A percentile compares a stretch with the other conserved stretches of the same genome.
phyloP scores from a whole-genome alignment of 805 yeast genomes.

The Metschnikowia colocasiae region DNA sequence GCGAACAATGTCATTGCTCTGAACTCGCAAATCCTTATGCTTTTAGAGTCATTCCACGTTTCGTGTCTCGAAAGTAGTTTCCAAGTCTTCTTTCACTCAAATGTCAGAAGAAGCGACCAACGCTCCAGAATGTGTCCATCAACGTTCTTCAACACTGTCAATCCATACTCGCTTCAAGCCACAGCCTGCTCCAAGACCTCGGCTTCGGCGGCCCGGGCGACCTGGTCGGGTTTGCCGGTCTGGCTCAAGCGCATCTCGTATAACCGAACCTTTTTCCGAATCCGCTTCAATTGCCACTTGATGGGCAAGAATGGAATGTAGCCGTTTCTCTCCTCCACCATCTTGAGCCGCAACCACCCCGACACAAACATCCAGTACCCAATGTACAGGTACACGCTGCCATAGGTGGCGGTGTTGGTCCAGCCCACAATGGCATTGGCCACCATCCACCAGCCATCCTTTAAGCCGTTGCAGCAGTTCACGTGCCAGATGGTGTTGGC shows the following conservation, averaged over 20 bases:
- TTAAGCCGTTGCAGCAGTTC: conserved; percentile 43
- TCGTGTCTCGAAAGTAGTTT: too few relatives aligned
- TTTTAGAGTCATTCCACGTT: too few relatives aligned
- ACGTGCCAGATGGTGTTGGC: conserved; percentile 43
- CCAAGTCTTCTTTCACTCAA: too few relatives aligned
- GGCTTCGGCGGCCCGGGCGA: conserved; percentile 16
- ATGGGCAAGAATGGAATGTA: conserved; percentile 50
- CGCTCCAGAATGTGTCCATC: too few relatives aligned
- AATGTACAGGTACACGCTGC: conserved; percentile 36
- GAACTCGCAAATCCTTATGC: too few relatives aligned
- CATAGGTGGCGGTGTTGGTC: conserved; percentile 46
- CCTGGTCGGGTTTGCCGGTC: conserved; percentile 2
- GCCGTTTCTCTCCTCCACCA: conserved; percentile 38
- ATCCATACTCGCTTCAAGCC: too few relatives aligned
- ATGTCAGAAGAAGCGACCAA: too few relatives aligned
- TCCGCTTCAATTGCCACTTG: conserved; percentile 53
- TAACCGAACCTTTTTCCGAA: conserved; percentile 35
- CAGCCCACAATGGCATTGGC: conserved; percentile 44
- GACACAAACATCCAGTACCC: conserved; percentile 37
- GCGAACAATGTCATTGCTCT: too few relatives aligned
- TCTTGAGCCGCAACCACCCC: conserved; percentile 26
- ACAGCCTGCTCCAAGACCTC: conserved; percentile 9
- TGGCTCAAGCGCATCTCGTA: conserved; percentile 15
- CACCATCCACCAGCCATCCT: conserved; percentile 47
- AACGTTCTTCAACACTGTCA: too few relatives aligned